These are phyloP conservation scores for Phragmites australis DNA, from an alignment of 176 grass and related monocot genomes.

Conservation along the genomic window DNA sequence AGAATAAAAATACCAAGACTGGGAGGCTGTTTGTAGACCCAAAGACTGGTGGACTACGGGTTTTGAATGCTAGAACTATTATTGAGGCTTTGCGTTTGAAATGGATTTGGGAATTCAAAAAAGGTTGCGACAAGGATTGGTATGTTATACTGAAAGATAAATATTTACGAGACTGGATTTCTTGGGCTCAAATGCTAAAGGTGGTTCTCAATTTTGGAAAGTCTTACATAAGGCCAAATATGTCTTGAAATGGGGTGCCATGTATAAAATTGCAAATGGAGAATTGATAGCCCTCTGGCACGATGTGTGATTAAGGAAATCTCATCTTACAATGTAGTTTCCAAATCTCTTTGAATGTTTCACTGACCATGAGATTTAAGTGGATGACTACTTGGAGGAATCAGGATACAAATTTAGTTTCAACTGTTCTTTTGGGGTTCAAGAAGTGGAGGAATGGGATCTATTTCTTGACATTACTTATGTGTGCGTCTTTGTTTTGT, in stretches of 20 bases:
- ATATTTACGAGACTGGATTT: too few species aligned
- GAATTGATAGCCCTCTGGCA: background rate
- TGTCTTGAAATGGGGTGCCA: background rate
- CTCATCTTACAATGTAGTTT: background rate
- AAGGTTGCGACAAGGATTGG: background rate
- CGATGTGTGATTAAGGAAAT: too few species aligned
- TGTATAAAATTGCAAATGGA: background rate
- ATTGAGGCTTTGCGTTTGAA: too few species aligned
- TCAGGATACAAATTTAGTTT: background rate
- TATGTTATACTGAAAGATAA: too few species aligned
- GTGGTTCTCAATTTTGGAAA: background rate
- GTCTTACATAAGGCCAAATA: background rate
- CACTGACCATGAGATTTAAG: background rate
- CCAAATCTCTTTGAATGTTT: background rate
- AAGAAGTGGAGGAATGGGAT: background rate
- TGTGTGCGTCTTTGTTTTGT: too few species aligned
- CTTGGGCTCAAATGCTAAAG: background rate
- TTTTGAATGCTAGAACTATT: too few species aligned
- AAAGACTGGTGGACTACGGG: background rate
- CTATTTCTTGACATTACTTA: too few species aligned
- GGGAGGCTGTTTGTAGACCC: background rate
- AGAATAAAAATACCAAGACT: background rate
- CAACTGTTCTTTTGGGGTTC: background rate
- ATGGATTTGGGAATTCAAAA: too few species aligned
- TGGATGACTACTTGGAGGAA: background rate